A percentile compares a stretch with the other conserved stretches of the same genome.
These are phyloP conservation scores for Colletotrichum euphorbiae DNA, from an alignment of 2,329 filamentous ascomycete species.

Conservation along the genomic window DNA sequence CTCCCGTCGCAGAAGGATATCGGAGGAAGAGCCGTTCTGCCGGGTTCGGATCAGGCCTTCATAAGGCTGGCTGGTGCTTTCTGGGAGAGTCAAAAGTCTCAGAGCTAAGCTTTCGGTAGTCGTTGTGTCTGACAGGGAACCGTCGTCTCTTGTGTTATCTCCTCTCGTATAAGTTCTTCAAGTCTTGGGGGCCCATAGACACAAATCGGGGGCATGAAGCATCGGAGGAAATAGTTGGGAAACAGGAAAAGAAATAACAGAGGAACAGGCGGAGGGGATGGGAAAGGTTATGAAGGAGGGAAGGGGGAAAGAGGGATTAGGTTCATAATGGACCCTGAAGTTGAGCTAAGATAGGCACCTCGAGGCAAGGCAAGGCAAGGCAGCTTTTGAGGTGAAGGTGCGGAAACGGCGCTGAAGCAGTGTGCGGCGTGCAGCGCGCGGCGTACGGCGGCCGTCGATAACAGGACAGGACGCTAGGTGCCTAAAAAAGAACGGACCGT, in stretches of 20 bases:
- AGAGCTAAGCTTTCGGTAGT: conserved; percentile 9
- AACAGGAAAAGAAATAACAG: neutral
- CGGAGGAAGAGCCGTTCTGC: conserved; percentile 18
- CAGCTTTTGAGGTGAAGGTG: conserved; percentile 16
- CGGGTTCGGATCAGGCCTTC: conserved; percentile 16
- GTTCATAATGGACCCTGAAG: conserved; percentile 38
- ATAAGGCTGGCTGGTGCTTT: conserved; percentile 17
- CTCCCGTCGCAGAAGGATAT: conserved; percentile 11
- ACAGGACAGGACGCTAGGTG: conserved; percentile 10
- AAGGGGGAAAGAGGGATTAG: conserved; percentile 35
- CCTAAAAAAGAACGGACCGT: conserved; percentile 16
- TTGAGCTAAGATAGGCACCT: conserved; percentile 26
- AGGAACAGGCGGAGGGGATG: conserved; percentile 13
- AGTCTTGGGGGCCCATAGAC: neutral
- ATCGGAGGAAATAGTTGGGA: neutral
- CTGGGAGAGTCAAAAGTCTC: conserved; percentile 4
- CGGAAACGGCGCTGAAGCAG: conserved; percentile 6
- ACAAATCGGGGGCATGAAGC: neutral
- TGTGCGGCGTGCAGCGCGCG: conserved; percentile 23
- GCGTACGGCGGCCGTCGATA: conserved; percentile 22
- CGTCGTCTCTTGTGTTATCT: conserved; percentile 21
- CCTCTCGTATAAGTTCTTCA: neutral
- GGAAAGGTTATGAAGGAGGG: conserved; percentile 25
- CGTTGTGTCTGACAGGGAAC: conserved; percentile 11
- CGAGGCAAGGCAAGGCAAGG: conserved; percentile 21